Evolutionary conservation across 2,329 filamentous ascomycete genomes (phyloP).

Genomic region (Paracoccidioides brasiliensis): DNA sequence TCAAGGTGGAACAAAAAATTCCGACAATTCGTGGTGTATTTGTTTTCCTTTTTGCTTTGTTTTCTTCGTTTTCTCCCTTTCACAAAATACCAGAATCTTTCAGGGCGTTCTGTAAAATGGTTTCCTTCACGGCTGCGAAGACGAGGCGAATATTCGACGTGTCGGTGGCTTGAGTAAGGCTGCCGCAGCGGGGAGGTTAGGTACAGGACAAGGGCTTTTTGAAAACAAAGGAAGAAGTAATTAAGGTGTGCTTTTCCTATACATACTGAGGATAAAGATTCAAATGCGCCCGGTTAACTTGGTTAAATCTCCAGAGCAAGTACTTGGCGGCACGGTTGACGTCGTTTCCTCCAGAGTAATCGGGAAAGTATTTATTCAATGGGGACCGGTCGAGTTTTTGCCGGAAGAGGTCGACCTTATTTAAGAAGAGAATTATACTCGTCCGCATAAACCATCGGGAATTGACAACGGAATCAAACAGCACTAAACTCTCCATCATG

Average conservation of each 20-base stretch:
- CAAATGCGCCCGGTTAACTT: conserved; percentile 90
- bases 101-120: conserved; percentile 92
- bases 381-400: conserved; percentile 84
- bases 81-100: conserved; percentile 94
- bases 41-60: not conserved
- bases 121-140: conserved; percentile 97
- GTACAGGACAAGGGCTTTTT: not conserved
- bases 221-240: not conserved
- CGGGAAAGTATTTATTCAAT: conserved; percentile 87
- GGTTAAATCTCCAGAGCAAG: conserved; percentile 94
- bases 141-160: conserved; percentile 96
- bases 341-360: conserved; percentile 95
- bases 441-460: conserved; percentile 98
- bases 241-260: too few species aligned
- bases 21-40: too few species aligned
- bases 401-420: conserved; percentile 98
- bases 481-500: conserved; percentile 95
- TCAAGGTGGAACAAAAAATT: too few species aligned
- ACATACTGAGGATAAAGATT: conserved; percentile 91
- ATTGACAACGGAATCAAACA: conserved; percentile 98
- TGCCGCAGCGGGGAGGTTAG: conserved; percentile 32
- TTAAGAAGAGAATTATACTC: conserved; percentile 95
- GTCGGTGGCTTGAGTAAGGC: conserved; percentile 95
- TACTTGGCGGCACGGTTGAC: conserved; percentile 98
- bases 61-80: conserved; percentile 16